A percentile compares a stretch with the other conserved stretches of the same genome.
Evolutionary conservation across 306 rosid species (phyloP).

Genomic region (Prunus mira): DNA sequence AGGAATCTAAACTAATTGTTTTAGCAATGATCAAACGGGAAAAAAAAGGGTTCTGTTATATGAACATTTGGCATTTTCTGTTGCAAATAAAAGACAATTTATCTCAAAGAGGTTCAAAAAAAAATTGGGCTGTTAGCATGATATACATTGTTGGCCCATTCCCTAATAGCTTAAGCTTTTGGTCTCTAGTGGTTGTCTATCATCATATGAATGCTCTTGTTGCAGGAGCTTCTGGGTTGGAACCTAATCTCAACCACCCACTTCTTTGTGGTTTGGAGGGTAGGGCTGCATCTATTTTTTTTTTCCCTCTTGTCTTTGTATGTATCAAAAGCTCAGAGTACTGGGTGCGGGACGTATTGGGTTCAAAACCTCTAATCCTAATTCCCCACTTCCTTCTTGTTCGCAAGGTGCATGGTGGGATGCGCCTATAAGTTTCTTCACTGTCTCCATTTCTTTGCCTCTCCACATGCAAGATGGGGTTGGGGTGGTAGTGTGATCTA

Average conservation of each 20-base stretch:
- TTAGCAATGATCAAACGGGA: no score
- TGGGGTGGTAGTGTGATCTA: not conserved
- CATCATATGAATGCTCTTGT: not conserved
- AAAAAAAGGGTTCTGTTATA: no score
- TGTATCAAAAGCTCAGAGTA: not conserved
- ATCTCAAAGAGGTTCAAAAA: not conserved
- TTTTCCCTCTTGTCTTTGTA: not conserved
- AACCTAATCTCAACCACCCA: not conserved
- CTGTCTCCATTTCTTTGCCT: not conserved
- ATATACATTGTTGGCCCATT: not conserved
- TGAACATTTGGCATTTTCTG: not conserved
- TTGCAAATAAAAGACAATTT: not conserved
- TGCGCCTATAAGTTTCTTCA: not conserved
- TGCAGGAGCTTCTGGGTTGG: not conserved
- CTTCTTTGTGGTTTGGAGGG: not conserved
- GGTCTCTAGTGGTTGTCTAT: not conserved
- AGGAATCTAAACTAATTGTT: no score
- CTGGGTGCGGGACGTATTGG: no score
- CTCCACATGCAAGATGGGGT: not conserved
- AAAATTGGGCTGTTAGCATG: not conserved
- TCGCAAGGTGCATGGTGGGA: not conserved
- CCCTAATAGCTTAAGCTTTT: not conserved
- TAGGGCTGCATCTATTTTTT: not conserved
- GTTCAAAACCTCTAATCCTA: not conserved
- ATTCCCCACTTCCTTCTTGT: not conserved